Base-by-base conservation (phyloP, 2,329 filamentous ascomycete genomes). In the Trichophyton benhamiae region DNA sequence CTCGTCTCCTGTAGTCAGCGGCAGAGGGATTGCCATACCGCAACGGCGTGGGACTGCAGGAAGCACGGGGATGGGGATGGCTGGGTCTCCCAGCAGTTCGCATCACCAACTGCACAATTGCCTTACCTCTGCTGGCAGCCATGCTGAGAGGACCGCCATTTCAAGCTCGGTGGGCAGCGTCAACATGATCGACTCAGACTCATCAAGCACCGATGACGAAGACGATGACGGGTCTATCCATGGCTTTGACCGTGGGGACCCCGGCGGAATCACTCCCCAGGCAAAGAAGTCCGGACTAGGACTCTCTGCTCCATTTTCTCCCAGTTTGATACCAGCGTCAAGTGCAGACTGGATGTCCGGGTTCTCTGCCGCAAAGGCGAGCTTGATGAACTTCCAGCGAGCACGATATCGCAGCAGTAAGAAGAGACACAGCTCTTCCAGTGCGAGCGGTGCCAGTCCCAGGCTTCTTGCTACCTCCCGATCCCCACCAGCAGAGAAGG, bases 101-200 rank as follows among this genome's bases (percentile, higher is more conserved):
- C 74, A 78, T n/a, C 72, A 69, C 15, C 85, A 84, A 59, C 74
- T 77, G 13, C 72, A 69, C 15, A 84, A 84, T 5, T 77, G 87
- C 25, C 91, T 89, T 84, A 86, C 86, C 11, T 83, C 85, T 7
- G 46, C 15, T 49, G 85, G 87, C 75, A 83, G 83, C 13, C 83
- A 82, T 65, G 83, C 83, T 27, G 88, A 94, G 65, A 85, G 57
- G 64, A 83, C 85, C 69, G 81, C 83, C 38, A 80, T 91, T 59
- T 92, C 90, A 38, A 91, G 87, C 72, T 96, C 91, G 0, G 76
- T 89, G 27, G 89, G 90, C 9, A 94, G 89, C 72, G 82, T 87
- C 57, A 88, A 88, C 68, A 86, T 89, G 81, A 77, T 92, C 64
- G 85, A 85, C 30, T 91, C 88, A 0, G 91, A 95, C 65, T 87